Evolutionary conservation across 257 asterid species (phyloP).

Genomic region (Nicotiana sylvestris): DNA sequence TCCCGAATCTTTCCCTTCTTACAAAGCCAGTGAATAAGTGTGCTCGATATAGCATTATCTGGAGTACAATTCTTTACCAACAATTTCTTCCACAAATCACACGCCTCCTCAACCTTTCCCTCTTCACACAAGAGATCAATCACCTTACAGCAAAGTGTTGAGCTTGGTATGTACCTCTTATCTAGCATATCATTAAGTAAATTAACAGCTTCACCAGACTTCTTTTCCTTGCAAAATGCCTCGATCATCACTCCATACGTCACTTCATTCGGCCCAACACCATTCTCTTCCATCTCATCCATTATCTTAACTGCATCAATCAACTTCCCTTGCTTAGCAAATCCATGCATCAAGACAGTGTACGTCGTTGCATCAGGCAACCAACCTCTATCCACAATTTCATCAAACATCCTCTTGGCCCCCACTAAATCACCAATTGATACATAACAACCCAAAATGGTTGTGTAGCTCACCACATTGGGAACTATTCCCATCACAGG

Average conservation of each 20-base stretch:
- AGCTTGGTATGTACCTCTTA: conserved; percentile 59
- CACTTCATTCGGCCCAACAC: conserved; percentile 78
- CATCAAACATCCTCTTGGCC: conserved; percentile 65
- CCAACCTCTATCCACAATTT: conserved; percentile 74
- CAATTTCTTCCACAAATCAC: conserved; percentile 63
- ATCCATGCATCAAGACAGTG: conserved; percentile 89
- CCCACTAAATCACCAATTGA: conserved; percentile 55
- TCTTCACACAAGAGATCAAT: conserved; percentile 70
- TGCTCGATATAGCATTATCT: conserved; percentile 59
- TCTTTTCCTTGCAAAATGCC: conserved; percentile 73
- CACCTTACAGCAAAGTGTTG: conserved; percentile 67
- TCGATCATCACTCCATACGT: conserved; percentile 80
- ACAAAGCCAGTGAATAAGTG: conserved; percentile 82
- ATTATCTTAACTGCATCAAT: conserved; percentile 72
- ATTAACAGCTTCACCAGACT: conserved; percentile 71
- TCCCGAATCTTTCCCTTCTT: conserved; percentile 68
- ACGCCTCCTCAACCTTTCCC: conserved; percentile 70
- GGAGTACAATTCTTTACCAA: conserved; percentile 76
- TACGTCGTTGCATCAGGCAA: conserved; percentile 82
- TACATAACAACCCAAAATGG: conserved; percentile 66
- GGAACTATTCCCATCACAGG: conserved; percentile 87
- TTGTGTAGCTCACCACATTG: conserved; percentile 83
- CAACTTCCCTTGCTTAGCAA: conserved; percentile 58
- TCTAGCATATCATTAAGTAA: conserved; percentile 79
- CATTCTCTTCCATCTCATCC: conserved; percentile 92